phyloP scores from a whole-genome alignment of 805 yeast genomes.

The Myxozyma lipomycoides region DNA sequence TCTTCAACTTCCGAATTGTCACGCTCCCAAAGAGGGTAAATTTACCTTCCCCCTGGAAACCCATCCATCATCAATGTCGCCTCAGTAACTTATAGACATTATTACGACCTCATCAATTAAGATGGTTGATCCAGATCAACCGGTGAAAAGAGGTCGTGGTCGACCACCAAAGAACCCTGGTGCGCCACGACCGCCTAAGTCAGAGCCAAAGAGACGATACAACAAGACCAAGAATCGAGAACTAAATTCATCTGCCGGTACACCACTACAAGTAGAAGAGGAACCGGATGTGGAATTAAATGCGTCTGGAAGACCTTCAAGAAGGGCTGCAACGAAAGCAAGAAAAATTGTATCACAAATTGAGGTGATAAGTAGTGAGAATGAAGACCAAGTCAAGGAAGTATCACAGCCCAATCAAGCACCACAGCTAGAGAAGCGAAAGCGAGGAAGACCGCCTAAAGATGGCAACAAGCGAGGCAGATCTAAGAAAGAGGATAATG shows the following conservation, averaged over 20 bases:
- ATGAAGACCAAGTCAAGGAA: constrained; percentile 2
- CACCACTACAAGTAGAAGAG: not conserved
- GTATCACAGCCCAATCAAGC: not conserved
- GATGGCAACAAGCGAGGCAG: constrained; percentile 3
- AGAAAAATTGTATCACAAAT: not conserved
- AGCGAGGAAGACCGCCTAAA: constrained; percentile 20
- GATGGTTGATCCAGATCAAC: too few relatives aligned
- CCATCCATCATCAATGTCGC: too few relatives aligned
- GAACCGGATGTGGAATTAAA: not conserved
- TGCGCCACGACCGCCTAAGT: constrained; percentile 9
- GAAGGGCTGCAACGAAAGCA: not conserved
- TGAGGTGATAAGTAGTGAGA: not conserved
- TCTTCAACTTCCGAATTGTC: too few relatives aligned
- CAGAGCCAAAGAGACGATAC: not conserved
- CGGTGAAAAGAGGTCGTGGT: constrained; percentile 24
- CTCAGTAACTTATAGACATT: too few relatives aligned
- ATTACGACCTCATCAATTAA: too few relatives aligned
- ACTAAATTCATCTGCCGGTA: too few relatives aligned
- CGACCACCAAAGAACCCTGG: constrained; percentile 18
- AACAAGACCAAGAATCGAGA: not conserved
- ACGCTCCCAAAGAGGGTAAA: too few relatives aligned
- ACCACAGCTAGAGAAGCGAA: not conserved
- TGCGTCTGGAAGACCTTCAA: constrained; percentile 13
- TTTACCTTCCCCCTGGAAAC: too few relatives aligned
- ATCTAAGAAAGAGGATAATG: constrained; percentile 4